Base-by-base conservation (phyloP, 345 rosid genomes). In the Mallotus nudiflorus region DNA sequence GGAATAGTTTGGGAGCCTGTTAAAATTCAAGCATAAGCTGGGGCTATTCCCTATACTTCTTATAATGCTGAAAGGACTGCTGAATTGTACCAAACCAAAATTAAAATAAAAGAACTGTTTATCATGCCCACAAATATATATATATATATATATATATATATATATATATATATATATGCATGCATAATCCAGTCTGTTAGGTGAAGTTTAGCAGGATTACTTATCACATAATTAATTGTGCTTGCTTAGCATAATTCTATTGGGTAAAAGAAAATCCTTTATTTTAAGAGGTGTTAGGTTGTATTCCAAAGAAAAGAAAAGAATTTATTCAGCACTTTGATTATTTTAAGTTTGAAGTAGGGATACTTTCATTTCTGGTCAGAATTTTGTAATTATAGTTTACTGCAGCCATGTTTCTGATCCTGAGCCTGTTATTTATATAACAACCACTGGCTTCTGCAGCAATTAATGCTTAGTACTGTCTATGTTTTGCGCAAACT, bases 351-450 rank as follows among this genome's bases (percentile, higher is more conserved):
- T 63, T 3, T 37, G 24, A 66, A 15, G 4, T 37, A 55, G 59
- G 29, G 19, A 66, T 51, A 10, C 14, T 50, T 50, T 66, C 35
- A 66, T 53, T 7, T 1, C 55, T 14, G n/a, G 44, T 51, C 58
- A 50, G 18, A 66, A 33, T 19, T 51, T 22, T 33, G 20, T 24
- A 20, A 29, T 50, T 50, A 51, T 58, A 33, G 56, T 24, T 70
- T 51, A 37, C 58, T 18, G 39, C 54, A 53, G 28, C 27, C 16
- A 69, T 35, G 28, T 48, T 60, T 67, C 35, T 54, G n/a, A 67
- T 31, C 29, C 58, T 33, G 28, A 29, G 40, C 12, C 12, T 66
- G 28, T 42, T 1, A 6, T 25, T 52, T 54, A 29, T 28, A 14
- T 27, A 37, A 16, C 35, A 42, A 40, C 59, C 39, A 12, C 49